phyloP scores from a whole-genome alignment of 2,329 filamentous ascomycete genomes.

The Fusarium multiceps region DNA sequence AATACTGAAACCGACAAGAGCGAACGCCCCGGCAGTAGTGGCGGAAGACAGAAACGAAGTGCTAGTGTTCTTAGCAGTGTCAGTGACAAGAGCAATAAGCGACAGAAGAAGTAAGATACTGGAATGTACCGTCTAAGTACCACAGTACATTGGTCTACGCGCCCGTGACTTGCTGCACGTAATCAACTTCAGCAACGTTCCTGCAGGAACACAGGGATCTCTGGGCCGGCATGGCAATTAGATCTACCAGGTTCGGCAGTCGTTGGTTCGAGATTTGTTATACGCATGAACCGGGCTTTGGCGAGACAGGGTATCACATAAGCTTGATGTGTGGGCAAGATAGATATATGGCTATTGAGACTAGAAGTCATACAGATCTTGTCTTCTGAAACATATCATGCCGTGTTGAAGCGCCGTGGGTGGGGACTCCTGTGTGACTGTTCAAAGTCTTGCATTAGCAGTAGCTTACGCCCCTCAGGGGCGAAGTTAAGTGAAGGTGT shows the following conservation, averaged over 20 bases:
- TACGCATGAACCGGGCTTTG: conserved; percentile 9
- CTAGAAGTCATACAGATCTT: conserved; percentile 13
- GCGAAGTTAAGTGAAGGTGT: neutral
- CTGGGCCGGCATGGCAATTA: conserved; percentile 12
- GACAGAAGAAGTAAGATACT: conserved; percentile 61
- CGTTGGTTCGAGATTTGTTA: conserved; percentile 27
- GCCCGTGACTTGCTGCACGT: conserved; percentile 30
- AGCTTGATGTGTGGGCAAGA: conserved; percentile 9
- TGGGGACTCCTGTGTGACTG: conserved; percentile 26
- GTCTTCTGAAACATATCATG: conserved; percentile 9
- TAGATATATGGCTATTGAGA: conserved; percentile 2
- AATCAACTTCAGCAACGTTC: conserved; percentile 18
- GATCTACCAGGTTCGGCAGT: conserved; percentile 30
- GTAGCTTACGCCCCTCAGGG: conserved; percentile 9
- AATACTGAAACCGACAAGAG: conserved; percentile 46
- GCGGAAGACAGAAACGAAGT: conserved; percentile 75
- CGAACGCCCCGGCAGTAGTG: conserved; percentile 53
- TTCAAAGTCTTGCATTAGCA: conserved; percentile 29
- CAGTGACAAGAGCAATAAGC: conserved; percentile 72
- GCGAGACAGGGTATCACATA: conserved; percentile 18
- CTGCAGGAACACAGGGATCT: conserved; percentile 27
- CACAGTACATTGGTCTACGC: conserved; percentile 31
- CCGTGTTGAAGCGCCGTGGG: conserved; percentile 25
- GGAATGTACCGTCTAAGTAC: conserved; percentile 39
- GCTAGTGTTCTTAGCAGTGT: conserved; percentile 80